Percentiles rank a stretch among this genome's conserved stretches.
Evolutionary conservation across 1,139 yeast species (phyloP).

Genomic region (Debaryomyces sp.): DNA sequence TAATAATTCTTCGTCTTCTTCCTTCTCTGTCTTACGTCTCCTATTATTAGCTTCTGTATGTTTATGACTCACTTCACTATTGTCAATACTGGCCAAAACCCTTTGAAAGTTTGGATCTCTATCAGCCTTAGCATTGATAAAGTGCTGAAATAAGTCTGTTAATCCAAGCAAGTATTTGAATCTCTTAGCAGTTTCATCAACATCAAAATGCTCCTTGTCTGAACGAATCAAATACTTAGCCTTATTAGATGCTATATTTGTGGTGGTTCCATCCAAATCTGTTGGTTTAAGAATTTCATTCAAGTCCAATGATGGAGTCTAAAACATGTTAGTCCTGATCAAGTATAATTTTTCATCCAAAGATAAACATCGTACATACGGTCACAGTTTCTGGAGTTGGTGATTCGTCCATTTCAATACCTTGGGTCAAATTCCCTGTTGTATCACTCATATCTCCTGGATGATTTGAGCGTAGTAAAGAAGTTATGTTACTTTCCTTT

Average conservation of each 20-base stretch:
- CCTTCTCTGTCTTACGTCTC: conserved; percentile 65
- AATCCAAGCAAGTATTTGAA: conserved; percentile 67
- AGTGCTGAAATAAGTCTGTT: conserved; percentile 69
- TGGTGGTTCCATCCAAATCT: conserved; percentile 11
- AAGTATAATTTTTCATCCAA: neutral
- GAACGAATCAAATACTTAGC: conserved; percentile 49
- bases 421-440: conserved; percentile 6
- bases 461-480: neutral
- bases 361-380: neutral
- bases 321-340: conserved; percentile 6
- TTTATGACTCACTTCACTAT: conserved; percentile 25
- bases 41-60: conserved; percentile 27
- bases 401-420: conserved; percentile 3
- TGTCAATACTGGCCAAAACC: conserved; percentile 44
- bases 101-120: conserved; percentile 60
- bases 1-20: conserved; percentile 69
- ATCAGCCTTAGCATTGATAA: conserved; percentile 65
- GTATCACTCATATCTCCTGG: conserved; percentile 5
- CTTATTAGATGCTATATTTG: conserved; percentile 20
- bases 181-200: conserved; percentile 59
- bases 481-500: neutral
- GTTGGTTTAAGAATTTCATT: conserved; percentile 16
- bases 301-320: conserved; percentile 24
- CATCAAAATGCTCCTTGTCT: conserved; percentile 51
- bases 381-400: conserved; percentile 4